Evolutionary conservation across 495 filamentous ascomycete genomes (phyloP), one percentile per base, ranked within the genome.

Genomic region (Pyrenula aspistea): DNA sequence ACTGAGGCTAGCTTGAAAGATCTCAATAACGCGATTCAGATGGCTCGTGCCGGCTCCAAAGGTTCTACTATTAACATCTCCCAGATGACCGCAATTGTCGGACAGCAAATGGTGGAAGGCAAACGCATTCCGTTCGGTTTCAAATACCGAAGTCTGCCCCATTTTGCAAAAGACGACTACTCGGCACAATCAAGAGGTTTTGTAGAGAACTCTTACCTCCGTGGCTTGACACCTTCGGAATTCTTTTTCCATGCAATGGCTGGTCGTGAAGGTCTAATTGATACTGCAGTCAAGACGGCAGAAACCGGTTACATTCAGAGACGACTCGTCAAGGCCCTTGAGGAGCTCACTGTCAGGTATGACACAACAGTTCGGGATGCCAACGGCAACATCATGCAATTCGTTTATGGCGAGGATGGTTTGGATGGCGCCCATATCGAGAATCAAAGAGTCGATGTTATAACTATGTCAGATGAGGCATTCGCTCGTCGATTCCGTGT

Each of bases 191-290:
- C 94, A 48, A 83, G 92, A 70, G 93, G 93, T 36, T 99, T 99
- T 69, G 91, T 99, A 25, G 93, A 99, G 72, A 99, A 99, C 72
- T 99, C 93, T 0, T 99, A 99, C 63, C 81, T 99, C 24, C 87
- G 93, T 76, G 93, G 93, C 36, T 73, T 99, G 57, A 99, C 93
- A 0, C 91, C 93, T 1, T 86, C 87, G 1, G 93, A 99, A 63
- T 99, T 97, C 70, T 99, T 95, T 77, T 99, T 99, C 79, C 93
- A 99, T 75, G 93, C 93, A 61, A 99, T 99, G 93, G 93, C 93
- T 73, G 93, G 93, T 87, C 85, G 93, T 74, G 93, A 99, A 72
- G 93, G 93, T 93, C 77, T 99, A 51, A 99, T 99, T 62, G 93
- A 99, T 81, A 99, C 93, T 21, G 93, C 93, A 62, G 93, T 99